phyloP scores from a whole-genome alignment of 1,284 basidiomycete species.

The Ustilago vetiveriae region DNA sequence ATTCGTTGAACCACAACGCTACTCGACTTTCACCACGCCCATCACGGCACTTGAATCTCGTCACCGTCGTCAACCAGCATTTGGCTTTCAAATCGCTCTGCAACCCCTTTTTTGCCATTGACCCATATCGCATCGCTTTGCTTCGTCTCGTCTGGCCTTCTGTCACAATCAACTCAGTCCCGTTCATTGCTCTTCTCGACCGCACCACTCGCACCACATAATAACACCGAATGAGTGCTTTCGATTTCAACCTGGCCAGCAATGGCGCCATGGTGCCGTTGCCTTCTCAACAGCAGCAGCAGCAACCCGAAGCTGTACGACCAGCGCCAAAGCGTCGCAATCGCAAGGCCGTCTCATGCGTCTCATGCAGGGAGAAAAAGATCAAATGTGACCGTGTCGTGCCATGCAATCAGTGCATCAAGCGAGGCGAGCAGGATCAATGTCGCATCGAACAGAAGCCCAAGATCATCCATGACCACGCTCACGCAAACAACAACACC shows the following conservation, averaged over 20 bases:
- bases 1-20: background rate
- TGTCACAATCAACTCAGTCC: background rate
- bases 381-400: conserved; percentile 63
- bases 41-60: no score
- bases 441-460: conserved; percentile 59
- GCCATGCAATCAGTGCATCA: conserved; percentile 64
- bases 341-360: conserved; percentile 60
- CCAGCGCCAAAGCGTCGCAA: conserved; percentile 58
- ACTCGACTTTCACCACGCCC: no score
- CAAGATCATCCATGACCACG: conserved; percentile 28
- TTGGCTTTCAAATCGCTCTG: no score
- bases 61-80: no score
- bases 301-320: conserved; percentile 21
- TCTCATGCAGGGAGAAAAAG: conserved; percentile 61
- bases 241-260: conserved; percentile 13
- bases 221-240: conserved; percentile 14
- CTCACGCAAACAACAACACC: conserved; percentile 13
- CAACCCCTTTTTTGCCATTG: no score
- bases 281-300: conserved; percentile 5
- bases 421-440: conserved; percentile 57
- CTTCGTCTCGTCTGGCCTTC: no score
- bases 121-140: no score
- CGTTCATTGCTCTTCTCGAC: background rate
- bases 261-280: conserved; percentile 5
- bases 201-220: background rate